Percentiles rank a stretch among this genome's conserved stretches.
These are phyloP conservation scores for Musa acuminata DNA, from an alignment of 176 grass and related monocot species.

Conservation along the genomic window DNA sequence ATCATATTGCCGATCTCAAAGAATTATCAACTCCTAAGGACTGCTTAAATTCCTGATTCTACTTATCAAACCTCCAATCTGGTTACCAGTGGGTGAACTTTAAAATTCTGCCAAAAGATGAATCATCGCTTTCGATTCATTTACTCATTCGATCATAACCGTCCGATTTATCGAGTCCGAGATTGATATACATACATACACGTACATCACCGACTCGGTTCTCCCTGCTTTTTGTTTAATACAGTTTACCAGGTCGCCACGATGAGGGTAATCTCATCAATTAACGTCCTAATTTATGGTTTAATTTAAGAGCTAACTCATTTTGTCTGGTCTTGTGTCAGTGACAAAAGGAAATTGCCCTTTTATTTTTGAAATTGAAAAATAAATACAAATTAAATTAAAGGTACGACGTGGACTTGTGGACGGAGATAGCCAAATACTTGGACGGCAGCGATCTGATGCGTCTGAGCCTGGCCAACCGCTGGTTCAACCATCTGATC, in stretches of 20 bases:
- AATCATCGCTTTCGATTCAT: neutral
- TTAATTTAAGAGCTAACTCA: too few relatives aligned
- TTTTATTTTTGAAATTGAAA: neutral
- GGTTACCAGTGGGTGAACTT: neutral
- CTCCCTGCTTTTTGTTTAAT: neutral
- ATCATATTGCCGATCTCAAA: neutral
- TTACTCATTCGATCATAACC: neutral
- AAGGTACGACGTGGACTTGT: conserved; percentile 63
- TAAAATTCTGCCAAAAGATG: neutral
- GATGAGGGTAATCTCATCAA: neutral
- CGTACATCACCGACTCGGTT: neutral
- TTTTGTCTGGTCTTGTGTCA: neutral
- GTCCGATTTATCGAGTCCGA: neutral
- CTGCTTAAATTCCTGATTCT: neutral
- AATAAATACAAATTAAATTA: neutral
- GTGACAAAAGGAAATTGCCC: conserved; percentile 3
- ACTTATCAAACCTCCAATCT: too few relatives aligned
- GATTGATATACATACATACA: neutral
- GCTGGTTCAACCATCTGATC: conserved; percentile 61
- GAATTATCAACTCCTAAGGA: neutral
- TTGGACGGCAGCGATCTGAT: conserved; percentile 61
- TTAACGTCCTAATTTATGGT: neutral
- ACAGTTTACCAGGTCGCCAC: neutral
- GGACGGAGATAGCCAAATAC: conserved; percentile 91
- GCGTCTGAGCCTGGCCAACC: conserved; percentile 38